Evolutionary conservation across 371 early-diverging fungal genomes (phyloP).

Genomic region (Mucor saturninus): DNA sequence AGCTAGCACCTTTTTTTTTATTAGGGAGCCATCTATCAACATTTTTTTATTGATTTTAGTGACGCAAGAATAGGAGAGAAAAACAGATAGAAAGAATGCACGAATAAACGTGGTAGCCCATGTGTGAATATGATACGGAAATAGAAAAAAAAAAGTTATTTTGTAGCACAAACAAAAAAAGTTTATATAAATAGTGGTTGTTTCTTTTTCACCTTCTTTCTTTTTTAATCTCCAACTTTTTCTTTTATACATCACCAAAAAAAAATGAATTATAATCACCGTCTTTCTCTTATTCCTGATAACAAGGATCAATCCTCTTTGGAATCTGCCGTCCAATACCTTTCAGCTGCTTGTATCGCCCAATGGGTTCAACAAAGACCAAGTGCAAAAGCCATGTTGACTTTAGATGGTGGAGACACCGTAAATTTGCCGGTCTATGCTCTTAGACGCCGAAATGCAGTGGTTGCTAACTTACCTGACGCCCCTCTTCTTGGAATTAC

Average conservation of each 20-base stretch:
- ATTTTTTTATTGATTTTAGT: not conserved
- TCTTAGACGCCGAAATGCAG: slow-evolving; percentile 47
- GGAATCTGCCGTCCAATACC: slow-evolving; percentile 15
- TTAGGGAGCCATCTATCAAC: not conserved
- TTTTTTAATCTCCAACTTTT: slow-evolving; percentile 2
- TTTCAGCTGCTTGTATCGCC: slow-evolving; percentile 35
- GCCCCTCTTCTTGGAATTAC: slow-evolving; percentile 32
- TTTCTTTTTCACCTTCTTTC: slow-evolving; percentile 4
- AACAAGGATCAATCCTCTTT: slow-evolving; percentile 23
- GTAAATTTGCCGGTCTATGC: slow-evolving; percentile 45
- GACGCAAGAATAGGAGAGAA: not conserved
- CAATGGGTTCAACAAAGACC: slow-evolving; percentile 36
- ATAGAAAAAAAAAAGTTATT: not conserved
- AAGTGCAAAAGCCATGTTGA: slow-evolving; percentile 36
- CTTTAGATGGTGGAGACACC: slow-evolving; percentile 41
- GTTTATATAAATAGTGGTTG: slow-evolving; percentile 3
- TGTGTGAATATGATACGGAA: slow-evolving; percentile 7
- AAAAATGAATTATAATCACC: slow-evolving; percentile 21
- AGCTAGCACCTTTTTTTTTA: not conserved
- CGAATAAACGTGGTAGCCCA: slow-evolving; percentile 11
- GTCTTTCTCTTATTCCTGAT: slow-evolving; percentile 35
- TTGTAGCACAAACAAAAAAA: not conserved
- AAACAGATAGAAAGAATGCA: slow-evolving; percentile 1
- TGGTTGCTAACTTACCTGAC: slow-evolving; percentile 44
- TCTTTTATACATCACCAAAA: not conserved